Base-by-base conservation (phyloP, 106 monocot genomes). In the Triglochin maritima region DNA sequence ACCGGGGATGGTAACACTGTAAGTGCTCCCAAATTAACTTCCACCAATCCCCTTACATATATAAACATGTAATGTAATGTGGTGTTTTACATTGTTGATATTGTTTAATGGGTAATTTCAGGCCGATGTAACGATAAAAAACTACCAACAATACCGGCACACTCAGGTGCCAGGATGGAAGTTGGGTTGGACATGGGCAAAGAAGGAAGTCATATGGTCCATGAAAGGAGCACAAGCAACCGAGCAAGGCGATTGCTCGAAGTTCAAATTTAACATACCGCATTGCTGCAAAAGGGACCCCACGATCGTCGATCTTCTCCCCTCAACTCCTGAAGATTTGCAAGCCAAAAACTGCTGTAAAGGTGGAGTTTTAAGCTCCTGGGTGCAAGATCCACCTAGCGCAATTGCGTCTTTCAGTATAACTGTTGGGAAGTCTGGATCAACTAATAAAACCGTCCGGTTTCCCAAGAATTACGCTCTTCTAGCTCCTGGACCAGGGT, bases 1-100 rank as follows among this genome's bases (percentile, higher is more conserved):
- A 92, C 92, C 57, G 64, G 82, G 4, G 92, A 92, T 81, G 91
- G 91, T 43, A 87, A 92, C 66, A 78, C 87, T 70, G 91, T 92
- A 78, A 82, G 87, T 84, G 10, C 6, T 7, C 44, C 44, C 6
- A 57, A 42, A 17, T 61, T 4, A 10, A 7, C 2, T 61, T 60
- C 60, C 43, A 17, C 57, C 13, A n/a, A n/a, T 58, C 60, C 10
- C 2, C 2, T 29, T 29, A 44, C 10, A 10, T 0, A 61, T 61
- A 29, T 61, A 17, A 10, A 61, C 10, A 7, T 60, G 53, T 9
- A 53, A 57, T 57, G n/a, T 60, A 29, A 60, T 42, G 10, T 60
- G 29, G 29, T 29, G 29, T 29, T 29, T 29, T 29, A 29, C 29
- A 29, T 29, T 29, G 29, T 29, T 47, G 66, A 59, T 47, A 54